Conservation (phyloP, 345 rosid species). For the Salix dunnii region DNA sequence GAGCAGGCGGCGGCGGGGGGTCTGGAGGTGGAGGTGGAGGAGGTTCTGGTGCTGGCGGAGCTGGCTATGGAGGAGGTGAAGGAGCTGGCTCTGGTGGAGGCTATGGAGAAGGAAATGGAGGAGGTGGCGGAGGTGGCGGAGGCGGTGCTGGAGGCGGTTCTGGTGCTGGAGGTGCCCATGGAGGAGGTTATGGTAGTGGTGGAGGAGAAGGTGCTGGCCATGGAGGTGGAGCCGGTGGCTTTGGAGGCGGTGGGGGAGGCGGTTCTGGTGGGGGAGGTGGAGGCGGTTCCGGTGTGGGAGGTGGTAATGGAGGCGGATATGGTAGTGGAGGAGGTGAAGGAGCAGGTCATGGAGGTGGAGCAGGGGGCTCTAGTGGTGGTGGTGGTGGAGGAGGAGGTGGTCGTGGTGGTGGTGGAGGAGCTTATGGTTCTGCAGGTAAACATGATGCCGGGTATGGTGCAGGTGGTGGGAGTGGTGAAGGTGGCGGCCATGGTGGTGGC, state of each 20-base stretch:
- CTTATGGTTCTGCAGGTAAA: slow-evolving; percentile 12
- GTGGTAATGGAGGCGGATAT: slow-evolving; percentile 8
- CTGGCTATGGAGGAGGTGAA: slow-evolving; percentile 35
- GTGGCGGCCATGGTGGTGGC: slow-evolving; percentile 31
- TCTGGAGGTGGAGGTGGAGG: slow-evolving; percentile 22
- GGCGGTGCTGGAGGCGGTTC: slow-evolving; percentile 36
- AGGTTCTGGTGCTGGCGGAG: neutral
- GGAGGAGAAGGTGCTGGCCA: slow-evolving; percentile 16
- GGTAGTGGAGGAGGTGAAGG: slow-evolving; percentile 32
- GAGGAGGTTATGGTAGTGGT: slow-evolving; percentile 29
- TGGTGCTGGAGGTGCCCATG: slow-evolving; percentile 30
- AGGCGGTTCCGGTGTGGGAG: slow-evolving; percentile 11
- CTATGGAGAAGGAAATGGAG: slow-evolving; percentile 39
- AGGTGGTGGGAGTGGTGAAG: slow-evolving; percentile 16
- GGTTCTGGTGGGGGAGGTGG: slow-evolving; percentile 29
- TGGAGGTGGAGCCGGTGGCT: slow-evolving; percentile 19
- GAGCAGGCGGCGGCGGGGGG: slow-evolving; percentile 4
- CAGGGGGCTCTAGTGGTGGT: slow-evolving; percentile 14
- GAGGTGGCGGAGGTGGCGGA: slow-evolving; percentile 35
- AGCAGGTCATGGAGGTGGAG: slow-evolving; percentile 27
- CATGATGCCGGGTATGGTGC: slow-evolving; percentile 18
- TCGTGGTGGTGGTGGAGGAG: slow-evolving; percentile 29
- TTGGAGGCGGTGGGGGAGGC: slow-evolving; percentile 20
- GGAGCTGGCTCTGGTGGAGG: slow-evolving; percentile 25
- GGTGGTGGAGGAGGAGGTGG: slow-evolving; percentile 20